These are phyloP conservation scores for Betula pendula DNA, from an alignment of 306 rosid species.

Conservation along the genomic window DNA sequence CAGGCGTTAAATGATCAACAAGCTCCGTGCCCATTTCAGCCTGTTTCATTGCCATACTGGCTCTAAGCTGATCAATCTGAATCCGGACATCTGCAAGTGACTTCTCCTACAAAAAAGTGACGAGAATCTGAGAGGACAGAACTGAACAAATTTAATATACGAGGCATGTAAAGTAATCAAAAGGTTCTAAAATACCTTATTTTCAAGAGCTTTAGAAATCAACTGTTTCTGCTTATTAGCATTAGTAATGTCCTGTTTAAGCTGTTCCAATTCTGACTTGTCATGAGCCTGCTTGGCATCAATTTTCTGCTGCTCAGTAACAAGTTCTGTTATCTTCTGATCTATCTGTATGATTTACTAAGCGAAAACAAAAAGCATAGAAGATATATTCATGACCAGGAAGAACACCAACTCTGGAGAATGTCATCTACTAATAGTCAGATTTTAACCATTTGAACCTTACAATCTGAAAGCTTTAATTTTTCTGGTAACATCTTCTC, in stretches of 20 bases:
- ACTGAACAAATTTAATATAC: background rate
- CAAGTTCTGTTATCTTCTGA: constrained; percentile 69
- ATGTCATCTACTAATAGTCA: background rate
- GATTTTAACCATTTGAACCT: background rate
- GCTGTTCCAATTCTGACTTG: constrained; percentile 77
- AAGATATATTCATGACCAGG: constrained; percentile 17
- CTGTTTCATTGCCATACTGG: constrained; percentile 75
- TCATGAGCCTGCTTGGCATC: constrained; percentile 76
- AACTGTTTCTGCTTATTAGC: constrained; percentile 73
- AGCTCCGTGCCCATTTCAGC: constrained; percentile 97
- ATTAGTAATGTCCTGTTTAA: constrained; percentile 87
- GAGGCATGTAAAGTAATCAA: constrained; percentile 5
- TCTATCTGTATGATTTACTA: constrained; percentile 83
- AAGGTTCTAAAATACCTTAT: constrained; percentile 58
- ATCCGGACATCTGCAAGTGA: constrained; percentile 76
- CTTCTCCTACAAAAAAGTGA: constrained; percentile 68
- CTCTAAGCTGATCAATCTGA: constrained; percentile 87
- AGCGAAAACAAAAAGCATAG: constrained; percentile 53
- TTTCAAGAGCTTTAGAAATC: constrained; percentile 66
- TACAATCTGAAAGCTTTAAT: background rate
- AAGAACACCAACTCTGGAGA: constrained; percentile 18
- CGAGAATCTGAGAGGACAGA: constrained; percentile 27
- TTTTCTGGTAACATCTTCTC: background rate
- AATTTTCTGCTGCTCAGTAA: constrained; percentile 91
- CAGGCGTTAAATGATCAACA: constrained; percentile 87